Percentiles rank a stretch among this genome's conserved stretches.
phyloP scores from a whole-genome alignment of 495 filamentous ascomycete genomes.

The Parachaetomium inaequale region DNA sequence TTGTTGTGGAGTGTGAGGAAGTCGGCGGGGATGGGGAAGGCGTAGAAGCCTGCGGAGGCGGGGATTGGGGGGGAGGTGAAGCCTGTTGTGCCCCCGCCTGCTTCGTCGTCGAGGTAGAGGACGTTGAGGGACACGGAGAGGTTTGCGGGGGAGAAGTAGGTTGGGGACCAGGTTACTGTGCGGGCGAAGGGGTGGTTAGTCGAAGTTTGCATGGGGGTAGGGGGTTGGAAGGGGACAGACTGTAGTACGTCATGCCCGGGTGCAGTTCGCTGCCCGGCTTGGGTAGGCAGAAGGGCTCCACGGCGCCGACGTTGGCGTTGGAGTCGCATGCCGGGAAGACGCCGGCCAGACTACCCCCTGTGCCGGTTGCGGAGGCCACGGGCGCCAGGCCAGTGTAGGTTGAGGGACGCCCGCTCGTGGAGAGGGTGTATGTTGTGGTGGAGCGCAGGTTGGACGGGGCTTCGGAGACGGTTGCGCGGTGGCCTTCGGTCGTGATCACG shows the following conservation, averaged over 20 bases:
- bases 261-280: slow-evolving; percentile 22
- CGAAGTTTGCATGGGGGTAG: not conserved
- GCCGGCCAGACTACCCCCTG: slow-evolving; percentile 15
- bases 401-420: slow-evolving; percentile 11
- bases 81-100: not conserved
- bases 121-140: slow-evolving; percentile 16
- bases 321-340: slow-evolving; percentile 29
- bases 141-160: slow-evolving; percentile 20
- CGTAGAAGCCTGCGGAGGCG: slow-evolving; percentile 26
- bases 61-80: slow-evolving; percentile 15
- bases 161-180: slow-evolving; percentile 32
- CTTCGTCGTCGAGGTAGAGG: not conserved
- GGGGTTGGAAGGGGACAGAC: slow-evolving; percentile 11
- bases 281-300: slow-evolving; percentile 32
- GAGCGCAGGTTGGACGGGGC: slow-evolving; percentile 25
- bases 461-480: slow-evolving; percentile 21
- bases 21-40: slow-evolving; percentile 23
- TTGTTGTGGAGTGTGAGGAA: slow-evolving; percentile 10
- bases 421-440: slow-evolving; percentile 28
- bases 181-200: not conserved
- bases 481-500: slow-evolving; percentile 26
- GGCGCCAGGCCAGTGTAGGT: slow-evolving; percentile 33
- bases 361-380: slow-evolving; percentile 25
- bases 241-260: slow-evolving; percentile 30
- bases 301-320: slow-evolving; percentile 6